Conservation (phyloP, 495 filamentous ascomycete species). For the Talaromyces liani region DNA sequence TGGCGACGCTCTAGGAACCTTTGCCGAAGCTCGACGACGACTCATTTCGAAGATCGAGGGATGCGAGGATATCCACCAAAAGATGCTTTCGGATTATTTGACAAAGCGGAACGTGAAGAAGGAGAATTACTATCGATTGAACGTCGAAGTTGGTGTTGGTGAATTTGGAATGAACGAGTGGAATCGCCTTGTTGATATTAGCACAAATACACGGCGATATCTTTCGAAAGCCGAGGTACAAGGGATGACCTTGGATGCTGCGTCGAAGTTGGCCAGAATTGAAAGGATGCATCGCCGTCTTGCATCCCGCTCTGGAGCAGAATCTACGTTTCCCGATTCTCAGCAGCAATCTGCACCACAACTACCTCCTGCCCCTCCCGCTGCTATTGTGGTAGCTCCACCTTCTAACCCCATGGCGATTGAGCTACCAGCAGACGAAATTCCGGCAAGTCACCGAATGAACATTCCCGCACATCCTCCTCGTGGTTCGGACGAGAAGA, state of each 20-base stretch:
- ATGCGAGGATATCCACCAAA: constrained; percentile 83
- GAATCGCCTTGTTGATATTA: constrained; percentile 87
- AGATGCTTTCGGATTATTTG: constrained; percentile 71
- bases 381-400: constrained; percentile 25
- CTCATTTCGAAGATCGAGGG: constrained; percentile 88
- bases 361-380: constrained; percentile 13
- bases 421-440: constrained; percentile 57
- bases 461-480: constrained; percentile 19
- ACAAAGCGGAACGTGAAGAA: constrained; percentile 69
- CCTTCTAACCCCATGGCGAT: constrained; percentile 45
- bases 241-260: constrained; percentile 63
- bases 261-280: constrained; percentile 79
- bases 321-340: constrained; percentile 8
- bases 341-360: constrained; percentile 16
- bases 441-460: constrained; percentile 25
- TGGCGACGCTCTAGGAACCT: constrained; percentile 62
- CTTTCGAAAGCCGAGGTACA: constrained; percentile 66
- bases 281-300: constrained; percentile 54
- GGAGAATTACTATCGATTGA: constrained; percentile 95
- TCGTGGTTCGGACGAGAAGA: constrained; percentile 48
- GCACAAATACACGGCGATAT: constrained; percentile 81
- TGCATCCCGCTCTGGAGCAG: constrained; percentile 33
- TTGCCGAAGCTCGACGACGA: constrained; percentile 77
- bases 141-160: constrained; percentile 93
- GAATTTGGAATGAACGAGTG: constrained; percentile 99